Base-by-base conservation (phyloP, 257 asterid species). In the Solanum boliviense region DNA sequence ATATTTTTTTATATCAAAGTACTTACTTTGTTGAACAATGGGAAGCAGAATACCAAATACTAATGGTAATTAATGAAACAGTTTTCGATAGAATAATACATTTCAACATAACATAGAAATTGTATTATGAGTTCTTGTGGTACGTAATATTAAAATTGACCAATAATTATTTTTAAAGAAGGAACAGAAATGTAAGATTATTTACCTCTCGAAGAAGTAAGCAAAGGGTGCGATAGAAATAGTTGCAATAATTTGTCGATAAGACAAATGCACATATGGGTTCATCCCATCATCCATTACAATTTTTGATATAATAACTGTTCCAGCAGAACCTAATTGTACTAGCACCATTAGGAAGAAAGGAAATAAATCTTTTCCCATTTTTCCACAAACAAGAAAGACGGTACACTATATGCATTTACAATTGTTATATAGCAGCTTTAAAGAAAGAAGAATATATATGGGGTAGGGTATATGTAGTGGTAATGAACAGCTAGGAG, bases 231-330 rank as follows among this genome's bases (percentile, higher is more conserved):
- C 90, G 21, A 96, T 87, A 23, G 92, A 85, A 7, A 94, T 21
- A 83, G 96, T 89, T 2, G 98, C 98, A 58, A 95, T 92, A 10
- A 96, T 67, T 84, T 96, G 99, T 18, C 98, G 93, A 76, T 96
- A 96, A 39, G 99, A 98, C 27, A 96, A 98, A 29, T 94, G 98
- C 21, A 96, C 94, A 23, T 90, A 94, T 23, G 99, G 99, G 87
- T 94, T 90, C 98, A 96, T 96, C 2, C 99, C 98, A 5, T 98
- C 92, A 91, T 95, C 98, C 98, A 96, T 94, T 0, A 98, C 98
- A 6, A 95, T 90, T 84, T 93, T 96, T 4, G 98, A 95, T 29
- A 96, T 78, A 5, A 96, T 94, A 78, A 93, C 96, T 95, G 96
- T 93, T 0, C 98, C 98, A 23, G 98, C 98, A 70, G 93, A 93